These are phyloP conservation scores for Syzygium oleosum DNA, from an alignment of 345 rosid species.

Conservation along the genomic window DNA sequence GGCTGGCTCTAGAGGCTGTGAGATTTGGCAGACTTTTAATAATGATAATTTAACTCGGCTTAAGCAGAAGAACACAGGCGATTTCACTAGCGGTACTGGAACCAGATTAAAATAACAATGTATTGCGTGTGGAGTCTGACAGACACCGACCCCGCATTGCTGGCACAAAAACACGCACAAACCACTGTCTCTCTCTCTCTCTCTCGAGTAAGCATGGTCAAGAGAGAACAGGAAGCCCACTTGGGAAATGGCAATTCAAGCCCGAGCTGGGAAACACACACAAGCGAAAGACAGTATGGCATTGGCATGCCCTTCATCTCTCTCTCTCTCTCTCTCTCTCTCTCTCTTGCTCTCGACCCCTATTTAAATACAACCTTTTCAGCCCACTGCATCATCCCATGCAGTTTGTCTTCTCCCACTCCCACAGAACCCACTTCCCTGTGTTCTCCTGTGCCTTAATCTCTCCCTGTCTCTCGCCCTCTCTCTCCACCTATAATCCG, in stretches of 20 bases:
- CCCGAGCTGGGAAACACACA: conserved; percentile 6
- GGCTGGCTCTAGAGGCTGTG: background rate
- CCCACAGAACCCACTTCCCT: conserved; percentile 15
- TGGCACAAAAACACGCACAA: background rate
- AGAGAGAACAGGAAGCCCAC: background rate
- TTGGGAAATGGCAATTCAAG: background rate
- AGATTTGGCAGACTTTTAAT: background rate
- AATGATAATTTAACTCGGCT: background rate
- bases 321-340: conserved; percentile 12
- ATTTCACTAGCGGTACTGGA: background rate
- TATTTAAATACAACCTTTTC: conserved; percentile 33
- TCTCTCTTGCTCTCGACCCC: conserved; percentile 9
- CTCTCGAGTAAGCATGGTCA: background rate
- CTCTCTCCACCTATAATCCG: background rate
- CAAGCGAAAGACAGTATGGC: conserved; percentile 22
- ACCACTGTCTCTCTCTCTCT: background rate
- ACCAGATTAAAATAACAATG: conserved; percentile 4
- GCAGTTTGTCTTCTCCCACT: conserved; percentile 30
- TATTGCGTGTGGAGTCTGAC: conserved; percentile 31
- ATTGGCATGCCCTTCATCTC: conserved; percentile 6
- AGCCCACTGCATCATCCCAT: conserved; percentile 31
- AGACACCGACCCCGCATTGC: conserved; percentile 8
- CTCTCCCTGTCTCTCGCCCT: background rate
- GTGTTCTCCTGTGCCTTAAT: background rate
- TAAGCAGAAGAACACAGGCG: background rate